Evolutionary conservation across 352 stramenopile genomes (phyloP).

Genomic region (Pythium sp.): DNA sequence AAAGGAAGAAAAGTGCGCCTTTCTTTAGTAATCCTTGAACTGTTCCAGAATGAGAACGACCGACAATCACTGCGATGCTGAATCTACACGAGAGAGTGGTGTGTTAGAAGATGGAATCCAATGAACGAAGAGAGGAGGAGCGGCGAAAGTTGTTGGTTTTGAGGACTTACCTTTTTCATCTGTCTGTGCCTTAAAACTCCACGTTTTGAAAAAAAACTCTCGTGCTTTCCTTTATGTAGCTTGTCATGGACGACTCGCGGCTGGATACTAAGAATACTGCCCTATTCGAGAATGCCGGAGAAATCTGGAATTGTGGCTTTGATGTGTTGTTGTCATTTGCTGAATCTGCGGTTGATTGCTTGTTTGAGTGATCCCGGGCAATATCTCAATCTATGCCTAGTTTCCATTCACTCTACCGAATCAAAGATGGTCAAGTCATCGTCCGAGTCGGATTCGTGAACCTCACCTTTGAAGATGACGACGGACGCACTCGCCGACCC

Average conservation of each 20-base stretch:
- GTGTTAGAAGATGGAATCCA: not conserved
- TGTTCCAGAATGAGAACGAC: not conserved
- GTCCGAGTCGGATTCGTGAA: not conserved
- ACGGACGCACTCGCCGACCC: not conserved
- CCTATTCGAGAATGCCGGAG: not conserved
- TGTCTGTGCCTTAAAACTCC: not conserved
- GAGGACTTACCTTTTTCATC: not conserved
- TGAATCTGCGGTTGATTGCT: not conserved
- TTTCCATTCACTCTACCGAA: not conserved
- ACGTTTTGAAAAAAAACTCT: not conserved
- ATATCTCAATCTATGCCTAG: not conserved
- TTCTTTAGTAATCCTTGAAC: not conserved
- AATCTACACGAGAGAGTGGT: not conserved
- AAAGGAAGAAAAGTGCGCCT: not conserved
- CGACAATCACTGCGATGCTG: not conserved
- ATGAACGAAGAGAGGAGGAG: not conserved
- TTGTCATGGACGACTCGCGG: not conserved
- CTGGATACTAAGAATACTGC: not conserved
- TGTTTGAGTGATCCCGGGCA: not conserved
- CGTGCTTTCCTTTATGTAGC: not conserved
- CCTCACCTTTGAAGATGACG: not conserved
- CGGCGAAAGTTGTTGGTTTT: not conserved
- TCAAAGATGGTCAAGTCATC: constrained; percentile 10
- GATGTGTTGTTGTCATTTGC: not conserved
- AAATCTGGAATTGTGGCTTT: not conserved